Base-by-base conservation (phyloP, 768 basidiomycete species). In the Kwoniella bestiolae region DNA sequence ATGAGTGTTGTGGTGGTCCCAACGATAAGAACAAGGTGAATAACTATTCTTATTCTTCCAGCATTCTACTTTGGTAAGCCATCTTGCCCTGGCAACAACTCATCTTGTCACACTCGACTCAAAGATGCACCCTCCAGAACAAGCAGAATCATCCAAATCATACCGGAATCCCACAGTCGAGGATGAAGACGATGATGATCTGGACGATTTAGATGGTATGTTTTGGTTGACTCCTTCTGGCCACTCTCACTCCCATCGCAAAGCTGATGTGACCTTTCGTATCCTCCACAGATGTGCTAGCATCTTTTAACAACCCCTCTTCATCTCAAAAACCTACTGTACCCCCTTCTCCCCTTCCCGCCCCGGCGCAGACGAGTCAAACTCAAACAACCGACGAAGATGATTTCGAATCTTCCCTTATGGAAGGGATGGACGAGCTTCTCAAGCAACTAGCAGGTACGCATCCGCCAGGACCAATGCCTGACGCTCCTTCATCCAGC, bases 351-450 rank as follows among this genome's bases (percentile, higher is more conserved):
- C 23, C 59, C 18, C 44, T 16, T 3, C n/a, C 60, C 11, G 26
- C 51, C 31, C 23, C 32, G 11, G 21, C 31, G 25, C 50, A 16
- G 2, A 35, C 35, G 52, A 44, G 32, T 11, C 32, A 26, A 2
- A 50, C 41, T n/a, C 50, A 32, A 28, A 57, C 65, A 12, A 71
- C 63, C 5, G 61, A 63, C 2, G 63, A 34, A 8, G 74, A 73
- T 14, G 68, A 71, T 23, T 80, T 81, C 65, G 80, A 79, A 52
- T 74, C 74, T 1, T 74, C 73, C 28, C 63, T 81, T 50, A 71
- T 73, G 14, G 69, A 73, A 41, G 79, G 76, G 9, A 81, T 81
- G 80, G 78, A 80, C 52, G 63, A 66, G 11, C 68, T 81, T 3
- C 56, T 81, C 3, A 63, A 65, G 12, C 70, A 76, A 57, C 58